Conservation (phyloP, 2,329 filamentous ascomycete species). For the Aspergillus sp. region DNA sequence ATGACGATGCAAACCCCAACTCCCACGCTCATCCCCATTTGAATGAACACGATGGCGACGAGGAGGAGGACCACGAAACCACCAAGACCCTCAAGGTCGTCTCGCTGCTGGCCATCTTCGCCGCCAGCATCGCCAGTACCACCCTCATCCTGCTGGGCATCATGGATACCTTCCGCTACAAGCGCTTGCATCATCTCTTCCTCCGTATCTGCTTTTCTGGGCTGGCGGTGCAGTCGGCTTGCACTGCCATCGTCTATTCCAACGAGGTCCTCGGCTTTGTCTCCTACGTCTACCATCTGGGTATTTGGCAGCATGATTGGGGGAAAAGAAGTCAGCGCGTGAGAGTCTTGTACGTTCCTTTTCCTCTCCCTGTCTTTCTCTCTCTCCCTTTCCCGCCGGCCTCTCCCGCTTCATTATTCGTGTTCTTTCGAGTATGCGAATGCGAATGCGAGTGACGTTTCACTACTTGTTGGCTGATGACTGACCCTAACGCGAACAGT, state of each 20-base stretch:
- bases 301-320: constrained; percentile 13
- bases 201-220: constrained; percentile 20
- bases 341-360: constrained; percentile 16
- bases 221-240: constrained; percentile 19
- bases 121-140: constrained; percentile 14
- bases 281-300: constrained; percentile 14
- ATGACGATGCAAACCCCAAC: background rate
- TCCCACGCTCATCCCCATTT: background rate
- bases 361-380: too few species aligned
- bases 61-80: constrained; percentile 18
- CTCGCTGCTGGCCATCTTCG: constrained; percentile 20
- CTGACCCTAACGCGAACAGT: constrained; percentile 1
- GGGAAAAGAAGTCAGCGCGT: constrained; percentile 15
- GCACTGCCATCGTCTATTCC: constrained; percentile 22
- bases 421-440: background rate
- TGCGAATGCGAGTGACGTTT: too few species aligned
- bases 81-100: constrained; percentile 17
- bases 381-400: background rate
- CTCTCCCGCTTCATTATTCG: background rate
- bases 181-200: constrained; percentile 17
- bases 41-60: constrained; percentile 2
- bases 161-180: constrained; percentile 24
- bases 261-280: constrained; percentile 22
- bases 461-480: background rate
- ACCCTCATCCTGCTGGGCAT: constrained; percentile 19